Percentiles rank a stretch among this genome's conserved stretches.
These are phyloP conservation scores for Wickerhamiella cacticola DNA, from an alignment of 805 yeast genomes.

Conservation along the genomic window DNA sequence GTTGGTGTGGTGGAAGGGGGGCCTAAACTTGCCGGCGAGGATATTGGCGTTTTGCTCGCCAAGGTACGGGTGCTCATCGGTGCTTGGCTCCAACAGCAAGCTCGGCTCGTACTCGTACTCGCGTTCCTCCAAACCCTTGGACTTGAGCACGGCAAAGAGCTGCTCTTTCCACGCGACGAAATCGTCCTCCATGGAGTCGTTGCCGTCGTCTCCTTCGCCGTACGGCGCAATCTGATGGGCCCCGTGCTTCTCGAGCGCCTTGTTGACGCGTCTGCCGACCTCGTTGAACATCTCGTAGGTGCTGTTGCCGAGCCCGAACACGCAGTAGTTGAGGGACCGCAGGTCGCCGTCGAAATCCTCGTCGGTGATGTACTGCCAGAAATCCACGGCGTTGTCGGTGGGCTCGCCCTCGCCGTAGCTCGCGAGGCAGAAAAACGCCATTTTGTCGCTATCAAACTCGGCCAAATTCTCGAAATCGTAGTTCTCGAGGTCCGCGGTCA, in stretches of 20 bases:
- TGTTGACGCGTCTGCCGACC: conserved; percentile 47
- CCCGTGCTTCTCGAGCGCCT: conserved; percentile 46
- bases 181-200: conserved; percentile 91
- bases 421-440: conserved; percentile 71
- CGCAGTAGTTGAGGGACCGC: conserved; percentile 48
- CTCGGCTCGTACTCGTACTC: conserved; percentile 72
- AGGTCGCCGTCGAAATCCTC: conserved; percentile 39
- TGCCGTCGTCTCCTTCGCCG: conserved; percentile 93
- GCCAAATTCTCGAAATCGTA: conserved; percentile 71
- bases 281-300: conserved; percentile 89
- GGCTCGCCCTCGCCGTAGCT: conserved; percentile 99
- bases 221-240: conserved; percentile 61
- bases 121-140: conserved; percentile 61
- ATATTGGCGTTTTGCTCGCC: conserved; percentile 74
- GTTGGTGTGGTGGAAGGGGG: conserved; percentile 70
- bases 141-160: conserved; percentile 53
- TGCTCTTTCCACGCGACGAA: conserved; percentile 84
- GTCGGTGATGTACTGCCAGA: conserved; percentile 50
- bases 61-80: conserved; percentile 38
- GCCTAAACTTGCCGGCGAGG: conserved; percentile 35
- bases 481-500: conserved; percentile 81
- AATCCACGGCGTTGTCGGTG: conserved; percentile 82
- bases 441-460: conserved; percentile 44
- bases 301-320: conserved; percentile 89
- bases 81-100: conserved; percentile 28